Conservation (phyloP, 352 stramenopile genomes). For the Phytophthora colocasiae region DNA sequence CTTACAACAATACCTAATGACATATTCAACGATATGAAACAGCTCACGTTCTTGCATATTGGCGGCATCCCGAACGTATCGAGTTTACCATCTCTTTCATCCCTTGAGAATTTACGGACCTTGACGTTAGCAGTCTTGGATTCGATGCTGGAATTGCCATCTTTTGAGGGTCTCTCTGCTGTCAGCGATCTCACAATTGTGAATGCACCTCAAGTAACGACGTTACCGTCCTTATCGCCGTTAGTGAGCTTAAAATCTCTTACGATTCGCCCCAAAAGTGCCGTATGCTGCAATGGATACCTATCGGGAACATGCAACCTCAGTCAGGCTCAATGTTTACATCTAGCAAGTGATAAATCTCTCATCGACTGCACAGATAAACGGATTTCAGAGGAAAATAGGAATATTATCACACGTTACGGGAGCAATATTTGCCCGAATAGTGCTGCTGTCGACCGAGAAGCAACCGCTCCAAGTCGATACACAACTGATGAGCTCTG, state of each 20-base stretch:
- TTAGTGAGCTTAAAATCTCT: conserved; percentile 28
- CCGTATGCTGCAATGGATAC: conserved; percentile 48
- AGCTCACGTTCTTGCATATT: conserved; percentile 46
- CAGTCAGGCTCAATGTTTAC: conserved; percentile 32
- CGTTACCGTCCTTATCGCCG: conserved; percentile 27
- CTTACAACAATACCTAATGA: conserved; percentile 22
- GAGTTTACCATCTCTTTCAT: conserved; percentile 39
- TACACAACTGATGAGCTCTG: conserved; percentile 42
- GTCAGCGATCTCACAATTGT: conserved; percentile 31
- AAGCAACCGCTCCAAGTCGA: conserved; percentile 22
- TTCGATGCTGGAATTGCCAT: conserved; percentile 28
- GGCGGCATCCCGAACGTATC: conserved; percentile 34
- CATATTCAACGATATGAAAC: conserved; percentile 44
- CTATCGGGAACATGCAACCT: conserved; percentile 33
- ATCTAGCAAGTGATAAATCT: conserved; percentile 25
- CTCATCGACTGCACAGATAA: conserved; percentile 24
- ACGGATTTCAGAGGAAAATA: conserved; percentile 19
- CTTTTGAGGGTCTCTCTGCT: conserved; percentile 28
- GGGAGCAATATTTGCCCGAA: conserved; percentile 15
- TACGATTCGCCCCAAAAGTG: conserved; percentile 25
- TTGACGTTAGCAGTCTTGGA: conserved; percentile 34
- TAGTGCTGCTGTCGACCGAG: conserved; percentile 9
- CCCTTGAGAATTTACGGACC: conserved; percentile 40
- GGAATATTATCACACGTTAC: conserved; percentile 2
- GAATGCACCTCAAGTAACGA: conserved; percentile 14